Percentiles rank a stretch among this genome's conserved stretches.
Evolutionary conservation across 2,329 filamentous ascomycete genomes (phyloP).

Genomic region (Scedosporium apiospermum): DNA sequence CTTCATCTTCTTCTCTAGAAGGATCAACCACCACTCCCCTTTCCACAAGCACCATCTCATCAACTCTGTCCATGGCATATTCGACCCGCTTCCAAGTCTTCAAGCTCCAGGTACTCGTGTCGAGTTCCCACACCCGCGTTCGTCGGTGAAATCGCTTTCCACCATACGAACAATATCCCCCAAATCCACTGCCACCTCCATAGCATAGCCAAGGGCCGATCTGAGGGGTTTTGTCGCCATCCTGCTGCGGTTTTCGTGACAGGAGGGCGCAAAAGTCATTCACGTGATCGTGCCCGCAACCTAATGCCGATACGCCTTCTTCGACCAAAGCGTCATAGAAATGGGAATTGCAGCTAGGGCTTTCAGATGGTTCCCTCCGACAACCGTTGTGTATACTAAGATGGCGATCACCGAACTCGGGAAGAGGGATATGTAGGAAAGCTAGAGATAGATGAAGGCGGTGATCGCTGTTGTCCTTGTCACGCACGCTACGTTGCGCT

Average conservation of each 20-base stretch:
- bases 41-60: conserved; percentile 22
- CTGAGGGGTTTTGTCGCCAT: conserved; percentile 30
- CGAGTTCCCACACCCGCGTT: conserved; percentile 82
- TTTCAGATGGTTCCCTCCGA: conserved; percentile 76
- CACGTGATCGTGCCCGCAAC: conserved; percentile 90
- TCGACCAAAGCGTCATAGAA: conserved; percentile 85
- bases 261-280: conserved; percentile 85
- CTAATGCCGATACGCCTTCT: conserved; percentile 76
- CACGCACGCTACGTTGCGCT: conserved; percentile 29
- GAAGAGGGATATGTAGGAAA: conserved; percentile 94
- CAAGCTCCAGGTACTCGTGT: conserved; percentile 82
- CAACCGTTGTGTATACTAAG: conserved; percentile 45
- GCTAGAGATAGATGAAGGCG: conserved; percentile 44
- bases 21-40: conserved; percentile 10
- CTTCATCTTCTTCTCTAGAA: neutral
- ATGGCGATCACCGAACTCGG: conserved; percentile 63
- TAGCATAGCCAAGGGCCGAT: conserved; percentile 96
- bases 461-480: conserved; percentile 60
- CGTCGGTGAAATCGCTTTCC: conserved; percentile 62
- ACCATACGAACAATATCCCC: conserved; percentile 87
- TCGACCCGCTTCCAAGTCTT: conserved; percentile 92
- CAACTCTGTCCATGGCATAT: conserved; percentile 19
- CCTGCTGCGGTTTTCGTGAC: conserved; percentile 17
- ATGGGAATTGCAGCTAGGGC: conserved; percentile 78
- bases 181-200: conserved; percentile 82